A percentile compares a stretch with the other conserved stretches of the same genome.
Evolutionary conservation across 805 yeast species (phyloP).

Genomic region (Lipomyces kockii): DNA sequence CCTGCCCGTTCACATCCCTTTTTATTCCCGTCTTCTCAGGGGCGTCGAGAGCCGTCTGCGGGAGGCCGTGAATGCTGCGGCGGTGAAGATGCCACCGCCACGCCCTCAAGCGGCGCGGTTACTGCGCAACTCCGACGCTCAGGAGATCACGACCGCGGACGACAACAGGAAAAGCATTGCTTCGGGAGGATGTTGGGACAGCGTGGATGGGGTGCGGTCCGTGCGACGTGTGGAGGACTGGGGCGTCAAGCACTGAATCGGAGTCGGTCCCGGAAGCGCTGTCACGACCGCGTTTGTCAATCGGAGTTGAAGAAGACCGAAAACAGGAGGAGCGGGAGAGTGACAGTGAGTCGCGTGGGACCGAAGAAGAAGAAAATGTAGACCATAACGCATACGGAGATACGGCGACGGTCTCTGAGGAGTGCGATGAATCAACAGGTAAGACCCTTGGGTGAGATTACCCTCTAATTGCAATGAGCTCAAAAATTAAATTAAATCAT

Average conservation of each 20-base stretch:
- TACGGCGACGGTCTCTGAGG: too few species aligned
- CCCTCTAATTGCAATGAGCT: too few species aligned
- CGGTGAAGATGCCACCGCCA: not conserved
- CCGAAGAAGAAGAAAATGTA: too few species aligned
- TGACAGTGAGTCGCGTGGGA: too few species aligned
- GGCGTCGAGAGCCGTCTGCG: constrained; percentile 23
- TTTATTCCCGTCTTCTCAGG: constrained; percentile 27
- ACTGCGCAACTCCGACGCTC: constrained; percentile 23
- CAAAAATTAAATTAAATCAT: too few species aligned
- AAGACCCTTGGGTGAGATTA: too few species aligned
- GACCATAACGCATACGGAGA: too few species aligned
- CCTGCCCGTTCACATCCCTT: constrained; percentile 29
- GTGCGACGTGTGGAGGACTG: constrained; percentile 6
- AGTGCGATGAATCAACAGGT: too few species aligned
- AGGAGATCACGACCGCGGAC: constrained; percentile 3
- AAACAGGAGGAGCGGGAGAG: too few species aligned
- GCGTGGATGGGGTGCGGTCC: constrained; percentile 32
- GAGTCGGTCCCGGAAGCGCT: constrained; percentile 30
- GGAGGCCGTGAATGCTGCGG: constrained; percentile 2
- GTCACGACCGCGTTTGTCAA: constrained; percentile 24
- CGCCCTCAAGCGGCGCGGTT: not conserved
- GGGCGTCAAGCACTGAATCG: constrained; percentile 16
- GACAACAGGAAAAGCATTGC: constrained; percentile 23
- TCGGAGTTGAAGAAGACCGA: too few species aligned
- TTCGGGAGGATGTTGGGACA: constrained; percentile 29